phyloP scores from a whole-genome alignment of 1,284 basidiomycete species.

The Mycena sp. region DNA sequence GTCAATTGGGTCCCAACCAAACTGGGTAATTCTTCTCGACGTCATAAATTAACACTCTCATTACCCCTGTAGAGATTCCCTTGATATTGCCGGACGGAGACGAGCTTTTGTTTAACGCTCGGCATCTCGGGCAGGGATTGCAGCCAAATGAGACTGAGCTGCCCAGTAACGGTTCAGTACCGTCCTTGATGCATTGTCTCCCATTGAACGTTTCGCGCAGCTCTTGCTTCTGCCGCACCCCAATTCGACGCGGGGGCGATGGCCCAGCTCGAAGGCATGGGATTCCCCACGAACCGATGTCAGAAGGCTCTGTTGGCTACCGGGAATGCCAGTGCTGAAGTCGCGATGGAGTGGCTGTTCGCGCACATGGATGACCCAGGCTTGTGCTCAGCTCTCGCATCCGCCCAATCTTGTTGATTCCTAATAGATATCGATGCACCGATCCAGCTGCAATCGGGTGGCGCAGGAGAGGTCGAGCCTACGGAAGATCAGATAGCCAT shows the following conservation, averaged over 20 bases:
- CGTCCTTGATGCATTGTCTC: background rate
- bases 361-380: conserved; percentile 95
- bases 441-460: conserved; percentile 50
- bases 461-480: conserved; percentile 58
- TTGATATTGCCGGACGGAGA: conserved; percentile 77
- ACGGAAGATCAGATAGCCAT: conserved; percentile 74
- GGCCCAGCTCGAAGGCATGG: conserved; percentile 85
- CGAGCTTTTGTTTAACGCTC: conserved; percentile 66
- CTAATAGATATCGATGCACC: conserved; percentile 88
- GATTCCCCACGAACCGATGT: conserved; percentile 85
- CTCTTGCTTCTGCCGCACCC: conserved; percentile 52
- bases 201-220: background rate
- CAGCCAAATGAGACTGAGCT: conserved; percentile 81
- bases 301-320: conserved; percentile 93
- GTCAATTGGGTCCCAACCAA: conserved; percentile 98
- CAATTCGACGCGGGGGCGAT: conserved; percentile 81
- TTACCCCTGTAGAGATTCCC: conserved; percentile 76
- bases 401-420: background rate
- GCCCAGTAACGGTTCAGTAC: conserved; percentile 43
- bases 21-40: conserved; percentile 62
- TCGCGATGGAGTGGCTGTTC: conserved; percentile 97
- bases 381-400: conserved; percentile 39
- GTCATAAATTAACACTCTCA: conserved; percentile 1
- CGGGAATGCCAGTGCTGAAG: conserved; percentile 81
- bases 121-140: conserved; percentile 78